These are phyloP conservation scores for Coemansia sp. DNA, from an alignment of 192 early-diverging fungal genomes.

Conservation along the genomic window DNA sequence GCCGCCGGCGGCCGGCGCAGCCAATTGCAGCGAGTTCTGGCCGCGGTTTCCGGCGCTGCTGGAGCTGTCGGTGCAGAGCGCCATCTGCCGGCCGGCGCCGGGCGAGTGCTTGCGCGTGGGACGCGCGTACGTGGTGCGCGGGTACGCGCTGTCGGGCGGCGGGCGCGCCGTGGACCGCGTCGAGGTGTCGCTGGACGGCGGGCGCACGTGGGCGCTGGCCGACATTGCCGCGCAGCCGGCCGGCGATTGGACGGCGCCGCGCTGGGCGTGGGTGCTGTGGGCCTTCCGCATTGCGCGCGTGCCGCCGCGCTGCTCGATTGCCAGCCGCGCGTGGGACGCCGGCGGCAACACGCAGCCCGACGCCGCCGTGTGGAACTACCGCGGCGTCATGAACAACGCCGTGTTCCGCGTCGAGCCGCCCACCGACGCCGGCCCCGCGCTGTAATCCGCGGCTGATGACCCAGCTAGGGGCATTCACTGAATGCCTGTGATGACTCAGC, in stretches of 20 bases:
- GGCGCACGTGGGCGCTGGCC: slow-evolving; percentile 73
- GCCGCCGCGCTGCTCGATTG: slow-evolving; percentile 51
- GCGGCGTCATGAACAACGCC: slow-evolving; percentile 76
- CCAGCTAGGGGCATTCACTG: neutral
- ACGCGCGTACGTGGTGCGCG: slow-evolving; percentile 55
- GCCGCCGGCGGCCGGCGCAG: slow-evolving; percentile 61
- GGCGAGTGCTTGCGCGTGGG: slow-evolving; percentile 35
- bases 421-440: neutral
- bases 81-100: slow-evolving; percentile 61
- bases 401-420: slow-evolving; percentile 46
- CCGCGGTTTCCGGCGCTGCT: slow-evolving; percentile 53
- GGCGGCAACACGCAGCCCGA: slow-evolving; percentile 86
- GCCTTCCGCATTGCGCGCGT: slow-evolving; percentile 54
- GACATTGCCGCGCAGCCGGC: slow-evolving; percentile 47
- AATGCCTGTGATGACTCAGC: neutral
- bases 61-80: slow-evolving; percentile 80
- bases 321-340: slow-evolving; percentile 78
- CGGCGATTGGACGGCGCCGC: slow-evolving; percentile 36
- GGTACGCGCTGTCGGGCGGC: slow-evolving; percentile 79
- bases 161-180: slow-evolving; percentile 71
- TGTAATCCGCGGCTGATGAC: slow-evolving; percentile 13
- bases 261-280: slow-evolving; percentile 89
- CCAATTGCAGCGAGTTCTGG: slow-evolving; percentile 48
- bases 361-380: slow-evolving; percentile 70
- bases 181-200: slow-evolving; percentile 77